Evolutionary conservation across 73 alveolate species (phyloP).

Genomic region (Paramecium biaurelia): DNA sequence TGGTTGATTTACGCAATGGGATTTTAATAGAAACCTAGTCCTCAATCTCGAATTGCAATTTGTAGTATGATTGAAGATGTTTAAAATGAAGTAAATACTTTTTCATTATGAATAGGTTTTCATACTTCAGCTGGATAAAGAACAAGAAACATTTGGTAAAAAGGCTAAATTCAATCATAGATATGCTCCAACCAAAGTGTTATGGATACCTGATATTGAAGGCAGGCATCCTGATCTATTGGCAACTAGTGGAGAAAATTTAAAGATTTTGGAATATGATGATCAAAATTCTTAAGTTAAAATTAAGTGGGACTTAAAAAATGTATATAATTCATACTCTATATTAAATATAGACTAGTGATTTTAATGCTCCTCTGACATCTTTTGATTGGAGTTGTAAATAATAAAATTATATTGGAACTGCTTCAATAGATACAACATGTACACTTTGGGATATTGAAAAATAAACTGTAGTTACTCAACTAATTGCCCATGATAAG

Average conservation of each 20-base stretch:
- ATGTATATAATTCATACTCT: slow-evolving; percentile 9
- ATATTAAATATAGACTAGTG: slow-evolving; percentile 29
- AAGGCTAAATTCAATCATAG: slow-evolving; percentile 75
- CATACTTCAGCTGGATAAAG: slow-evolving; percentile 74
- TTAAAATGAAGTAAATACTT: slow-evolving; percentile 18
- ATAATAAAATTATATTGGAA: slow-evolving; percentile 91
- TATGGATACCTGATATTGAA: slow-evolving; percentile 94
- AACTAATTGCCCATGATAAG: slow-evolving; percentile 99
- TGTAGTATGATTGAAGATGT: slow-evolving; percentile 61
- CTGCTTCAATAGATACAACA: slow-evolving; percentile 97
- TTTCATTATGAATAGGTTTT: slow-evolving; percentile 39
- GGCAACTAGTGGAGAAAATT: slow-evolving; percentile 83
- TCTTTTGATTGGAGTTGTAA: slow-evolving; percentile 98
- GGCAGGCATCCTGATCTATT: slow-evolving; percentile 69
- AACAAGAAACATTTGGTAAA: slow-evolving; percentile 65
- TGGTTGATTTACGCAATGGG: slow-evolving; percentile 64
- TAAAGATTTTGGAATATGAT: slow-evolving; percentile 78
- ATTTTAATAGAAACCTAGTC: slow-evolving; percentile 48
- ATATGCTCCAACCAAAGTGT: slow-evolving; percentile 96
- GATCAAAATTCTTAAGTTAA: slow-evolving; percentile 62
- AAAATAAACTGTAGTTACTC: slow-evolving; percentile 88
- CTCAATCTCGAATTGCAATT: slow-evolving; percentile 50
- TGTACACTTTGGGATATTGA: slow-evolving; percentile 99
- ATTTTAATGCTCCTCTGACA: slow-evolving; percentile 91
- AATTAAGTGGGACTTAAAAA: slow-evolving; percentile 65